phyloP scores from a whole-genome alignment of 345 rosid genomes.

The Salix purpurea region DNA sequence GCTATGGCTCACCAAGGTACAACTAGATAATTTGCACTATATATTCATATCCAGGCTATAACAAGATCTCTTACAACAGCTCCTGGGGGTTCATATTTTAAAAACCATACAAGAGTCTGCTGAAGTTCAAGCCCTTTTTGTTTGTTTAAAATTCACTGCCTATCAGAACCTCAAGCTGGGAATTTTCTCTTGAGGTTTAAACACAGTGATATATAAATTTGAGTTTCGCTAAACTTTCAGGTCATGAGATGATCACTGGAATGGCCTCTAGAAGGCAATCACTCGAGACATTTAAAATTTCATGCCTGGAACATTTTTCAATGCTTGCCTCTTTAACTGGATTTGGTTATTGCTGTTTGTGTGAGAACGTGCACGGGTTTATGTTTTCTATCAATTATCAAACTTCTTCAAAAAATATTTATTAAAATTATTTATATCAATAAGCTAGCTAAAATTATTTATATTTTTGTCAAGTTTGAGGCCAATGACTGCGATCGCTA shows the following conservation, averaged over 20 bases:
- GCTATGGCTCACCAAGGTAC: neutral
- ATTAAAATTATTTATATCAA: no score
- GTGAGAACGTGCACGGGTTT: neutral
- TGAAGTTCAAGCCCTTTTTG: neutral
- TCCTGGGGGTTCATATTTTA: neutral
- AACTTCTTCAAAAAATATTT: neutral
- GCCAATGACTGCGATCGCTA: no score
- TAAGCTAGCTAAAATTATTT: no score
- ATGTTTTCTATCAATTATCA: neutral
- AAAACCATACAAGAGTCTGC: neutral
- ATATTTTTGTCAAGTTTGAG: no score
- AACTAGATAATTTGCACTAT: neutral
- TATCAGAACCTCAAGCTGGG: slow-evolving; percentile 43
- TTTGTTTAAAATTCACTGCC: slow-evolving; percentile 39
- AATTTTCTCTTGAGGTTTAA: slow-evolving; percentile 50
- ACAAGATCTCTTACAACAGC: neutral
- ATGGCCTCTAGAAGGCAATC: slow-evolving; percentile 5
- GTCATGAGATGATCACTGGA: slow-evolving; percentile 27
- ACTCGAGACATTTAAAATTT: neutral
- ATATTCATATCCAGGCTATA: neutral
- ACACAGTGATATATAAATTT: slow-evolving; percentile 50
- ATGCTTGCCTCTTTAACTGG: neutral
- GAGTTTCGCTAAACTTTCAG: slow-evolving; percentile 31
- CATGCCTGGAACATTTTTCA: neutral
- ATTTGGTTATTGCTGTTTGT: neutral